Evolutionary conservation across 495 filamentous ascomycete genomes (phyloP), one percentile per base, ranked within the genome.

Genomic region (Penicillium tannophilum): DNA sequence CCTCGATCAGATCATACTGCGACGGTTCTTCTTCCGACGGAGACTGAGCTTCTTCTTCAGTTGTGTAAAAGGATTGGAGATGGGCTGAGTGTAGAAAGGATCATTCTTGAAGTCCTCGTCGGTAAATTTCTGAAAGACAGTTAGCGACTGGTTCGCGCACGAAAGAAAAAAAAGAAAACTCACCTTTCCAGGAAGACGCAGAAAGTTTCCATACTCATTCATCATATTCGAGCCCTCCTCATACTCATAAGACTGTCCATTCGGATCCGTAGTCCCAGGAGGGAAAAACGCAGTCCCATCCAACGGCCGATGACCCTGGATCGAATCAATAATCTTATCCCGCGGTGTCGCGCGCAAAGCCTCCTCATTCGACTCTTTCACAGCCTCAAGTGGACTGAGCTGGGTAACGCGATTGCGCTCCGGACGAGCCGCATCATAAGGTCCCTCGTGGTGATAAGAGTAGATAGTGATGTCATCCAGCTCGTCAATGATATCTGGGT

Each of bases 401-500:
- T 80, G 74, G 65, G 71, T 78, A 63, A 84, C 71, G n/a, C 70
- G 74, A 71, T 97, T 96, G 20, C 89, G 77, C 26, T 90, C 82
- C 6, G 86, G 73, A 46, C 90, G 79, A 4, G 89, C 88, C 0
- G 94, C 91, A 70, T 98, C 94, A 62, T 90, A 98, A 0, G 94
- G 94, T 0, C 94, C 94, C 55, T 89, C 90, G 63, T 98, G 94
- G 69, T 98, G 94, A 65, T 96, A 98, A 3, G 78, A 72, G 8
- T 70, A 74, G 17, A 79, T 77, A 3, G 78, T 80, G 2, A 86
- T 73, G 52, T 78, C 73, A 63, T 96, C 94, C 0, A 98, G 82
- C 3, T 79, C 69, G 72, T 98, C 94, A 62, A 98, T 92, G 12
- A 79, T 78, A 66, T 98, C 94, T 0, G 90, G 76, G 31, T 86